These are phyloP conservation scores for Immersiella caudata DNA, from an alignment of 495 filamentous ascomycete genomes.

Conservation along the genomic window DNA sequence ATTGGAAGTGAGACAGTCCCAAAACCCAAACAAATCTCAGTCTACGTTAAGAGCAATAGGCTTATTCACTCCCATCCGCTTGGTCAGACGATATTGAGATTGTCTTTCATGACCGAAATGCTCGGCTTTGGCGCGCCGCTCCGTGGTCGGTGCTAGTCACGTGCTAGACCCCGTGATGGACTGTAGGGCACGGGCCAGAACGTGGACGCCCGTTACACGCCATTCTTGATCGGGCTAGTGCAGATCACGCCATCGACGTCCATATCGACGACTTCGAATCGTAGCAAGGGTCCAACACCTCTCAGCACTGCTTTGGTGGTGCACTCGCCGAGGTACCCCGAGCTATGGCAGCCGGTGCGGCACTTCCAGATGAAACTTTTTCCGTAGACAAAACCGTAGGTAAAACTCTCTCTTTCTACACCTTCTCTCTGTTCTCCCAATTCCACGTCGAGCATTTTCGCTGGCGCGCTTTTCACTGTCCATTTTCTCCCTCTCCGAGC, in stretches of 20 bases:
- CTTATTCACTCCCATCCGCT: too few species aligned
- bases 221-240: constrained; percentile 22
- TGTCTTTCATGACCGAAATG: too few species aligned
- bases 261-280: constrained; percentile 19
- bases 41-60: too few species aligned
- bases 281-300: constrained; percentile 19
- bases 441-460: constrained; percentile 20
- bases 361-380: constrained; percentile 13
- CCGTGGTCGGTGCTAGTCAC: background rate
- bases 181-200: constrained; percentile 2
- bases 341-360: constrained; percentile 8
- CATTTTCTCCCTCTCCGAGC: constrained; percentile 26
- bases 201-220: constrained; percentile 12
- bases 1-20: too few species aligned
- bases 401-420: constrained; percentile 1
- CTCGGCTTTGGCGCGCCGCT: too few species aligned
- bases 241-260: constrained; percentile 22
- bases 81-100: too few species aligned
- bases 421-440: background rate
- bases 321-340: constrained; percentile 10
- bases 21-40: background rate
- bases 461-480: constrained; percentile 32
- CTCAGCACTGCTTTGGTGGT: background rate
- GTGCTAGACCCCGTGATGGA: constrained; percentile 14
- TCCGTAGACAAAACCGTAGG: constrained; percentile 15